Evolutionary conservation across 495 filamentous ascomycete genomes (phyloP), one percentile per base, ranked within the genome.

Genomic region (Hyphodiscus hymeniophilus): DNA sequence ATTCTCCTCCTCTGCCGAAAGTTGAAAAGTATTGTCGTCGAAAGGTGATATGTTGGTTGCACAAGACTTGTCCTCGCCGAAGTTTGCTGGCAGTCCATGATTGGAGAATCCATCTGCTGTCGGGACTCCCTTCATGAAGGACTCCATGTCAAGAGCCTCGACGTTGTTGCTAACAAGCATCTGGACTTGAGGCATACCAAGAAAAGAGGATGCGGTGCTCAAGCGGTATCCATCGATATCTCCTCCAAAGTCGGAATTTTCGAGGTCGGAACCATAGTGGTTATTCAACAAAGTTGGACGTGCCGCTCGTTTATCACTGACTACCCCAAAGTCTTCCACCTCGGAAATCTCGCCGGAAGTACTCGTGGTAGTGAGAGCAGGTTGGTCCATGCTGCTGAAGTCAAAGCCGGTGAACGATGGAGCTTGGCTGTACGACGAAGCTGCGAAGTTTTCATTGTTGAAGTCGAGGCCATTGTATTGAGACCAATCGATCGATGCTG

Each of bases 271-370:
- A 7, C 58, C 58, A 41, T 57, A 60, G 23, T 56, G 42, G 12
- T 50, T 49, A 20, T 31, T 51, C 13, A 55, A 12, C 20, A 57
- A 24, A 15, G 44, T 20, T 38, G 54, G 54, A 7, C 48, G 43
- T 22, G 33, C 45, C 3, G 32, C 28, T 23, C 22, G 32, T 21
- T 26, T 41, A 11, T 57, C 54, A 12, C 43, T 45, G 11, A 52
- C 17, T 20, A 35, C 38, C 2, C 41, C 42, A n/a, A 57, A 55
- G 40, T 89, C 85, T 44, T 85, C 84, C 12, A 76, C 76, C 62
- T 88, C 84, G 12, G 84, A 88, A 23, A 84, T 77, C 50, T 87
- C 83, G 24, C 84, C 84, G 2, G 84, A 87, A 7, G 81, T 88
- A 3, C 83, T 87, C 2, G 82, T 82, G 6, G 76, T 63, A 12